Percentiles rank a stretch among this genome's conserved stretches.
Conservation (phyloP, 768 basidiomycete genomes). For the Trametes cingulata region DNA sequence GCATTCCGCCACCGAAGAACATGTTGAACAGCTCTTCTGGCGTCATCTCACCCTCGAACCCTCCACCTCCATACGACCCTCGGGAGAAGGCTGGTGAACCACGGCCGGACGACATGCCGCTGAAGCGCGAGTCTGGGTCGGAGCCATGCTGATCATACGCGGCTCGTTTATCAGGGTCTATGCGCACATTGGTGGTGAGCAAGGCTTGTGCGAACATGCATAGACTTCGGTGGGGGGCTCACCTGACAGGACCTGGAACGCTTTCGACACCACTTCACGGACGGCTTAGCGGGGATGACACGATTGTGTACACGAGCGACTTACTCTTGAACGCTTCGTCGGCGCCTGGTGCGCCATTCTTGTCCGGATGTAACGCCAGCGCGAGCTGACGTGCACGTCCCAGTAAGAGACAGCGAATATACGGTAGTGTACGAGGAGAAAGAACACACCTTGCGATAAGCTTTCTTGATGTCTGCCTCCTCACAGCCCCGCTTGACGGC, state of each 20-base stretch:
- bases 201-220: background rate
- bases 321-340: conserved; percentile 97
- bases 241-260: conserved; percentile 93
- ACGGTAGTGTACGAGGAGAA: too few species aligned
- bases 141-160: conserved; percentile 80
- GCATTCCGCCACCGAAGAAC: conserved; percentile 81
- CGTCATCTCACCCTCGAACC: conserved; percentile 83
- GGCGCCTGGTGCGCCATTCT: conserved; percentile 96
- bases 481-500: conserved; percentile 77
- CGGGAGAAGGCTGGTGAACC: conserved; percentile 51
- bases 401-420: background rate
- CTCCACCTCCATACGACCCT: conserved; percentile 45
- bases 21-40: conserved; percentile 98
- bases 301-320: conserved; percentile 31
- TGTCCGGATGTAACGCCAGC: conserved; percentile 87
- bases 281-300: conserved; percentile 8
- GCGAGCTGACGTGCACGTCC: conserved; percentile 58
- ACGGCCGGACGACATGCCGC: conserved; percentile 58
- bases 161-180: conserved; percentile 88
- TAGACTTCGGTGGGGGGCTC: background rate
- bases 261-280: conserved; percentile 89
- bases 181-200: background rate
- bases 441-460: conserved; percentile 84
- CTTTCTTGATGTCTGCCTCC: conserved; percentile 86
- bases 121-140: conserved; percentile 84